Percentiles rank a stretch among this genome's conserved stretches.
Evolutionary conservation across 768 basidiomycete species (phyloP).

Genomic region (Russula vinacea): DNA sequence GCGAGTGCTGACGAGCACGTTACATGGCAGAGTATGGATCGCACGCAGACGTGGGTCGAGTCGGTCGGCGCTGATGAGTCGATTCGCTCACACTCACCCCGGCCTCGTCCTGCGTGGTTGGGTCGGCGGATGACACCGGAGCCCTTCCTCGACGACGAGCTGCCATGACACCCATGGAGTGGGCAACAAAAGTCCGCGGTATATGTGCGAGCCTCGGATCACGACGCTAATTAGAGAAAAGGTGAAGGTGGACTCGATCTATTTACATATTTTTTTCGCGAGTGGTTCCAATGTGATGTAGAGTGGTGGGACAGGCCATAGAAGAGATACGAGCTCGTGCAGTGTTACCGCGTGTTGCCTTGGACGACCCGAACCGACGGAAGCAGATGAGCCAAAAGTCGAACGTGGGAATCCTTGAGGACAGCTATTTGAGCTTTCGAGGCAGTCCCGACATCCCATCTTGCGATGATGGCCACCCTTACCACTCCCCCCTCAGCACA

Average conservation of each 20-base stretch:
- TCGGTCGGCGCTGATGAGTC: slow-evolving; percentile 23
- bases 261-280: too few species aligned
- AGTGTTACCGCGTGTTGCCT: too few species aligned
- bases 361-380: too few species aligned
- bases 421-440: background rate
- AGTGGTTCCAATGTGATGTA: too few species aligned
- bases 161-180: background rate
- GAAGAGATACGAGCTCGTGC: too few species aligned
- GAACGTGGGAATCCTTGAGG: background rate
- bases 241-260: too few species aligned
- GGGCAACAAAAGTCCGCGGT: background rate
- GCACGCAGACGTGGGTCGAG: slow-evolving; percentile 29
- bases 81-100: slow-evolving; percentile 24
- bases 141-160: slow-evolving; percentile 27
- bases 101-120: slow-evolving; percentile 16
- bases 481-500: slow-evolving; percentile 24
- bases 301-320: too few species aligned
- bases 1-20: background rate
- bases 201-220: background rate
- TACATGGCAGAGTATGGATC: slow-evolving; percentile 23
- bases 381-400: too few species aligned
- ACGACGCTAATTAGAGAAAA: background rate
- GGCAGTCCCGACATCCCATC: background rate
- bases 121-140: slow-evolving; percentile 30
- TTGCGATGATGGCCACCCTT: slow-evolving; percentile 1